Percentiles rank a stretch among this genome's conserved stretches.
Evolutionary conservation across 805 yeast genomes (phyloP).

Genomic region (Cyberlindnera maritima): DNA sequence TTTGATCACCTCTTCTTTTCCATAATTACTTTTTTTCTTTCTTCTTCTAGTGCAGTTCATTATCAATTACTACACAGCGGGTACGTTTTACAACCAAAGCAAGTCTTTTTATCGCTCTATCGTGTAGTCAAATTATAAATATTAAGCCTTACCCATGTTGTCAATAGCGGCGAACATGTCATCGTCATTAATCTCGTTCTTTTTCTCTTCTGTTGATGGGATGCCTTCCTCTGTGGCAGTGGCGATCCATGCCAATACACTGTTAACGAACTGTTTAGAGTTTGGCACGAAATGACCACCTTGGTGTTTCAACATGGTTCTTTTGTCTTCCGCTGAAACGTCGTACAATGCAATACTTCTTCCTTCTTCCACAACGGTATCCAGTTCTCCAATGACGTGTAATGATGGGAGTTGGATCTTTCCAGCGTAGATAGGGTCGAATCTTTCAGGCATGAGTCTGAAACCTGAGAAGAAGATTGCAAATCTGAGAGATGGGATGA

Average conservation of each 20-base stretch:
- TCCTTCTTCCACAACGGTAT: conserved; percentile 78
- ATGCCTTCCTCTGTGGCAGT: conserved; percentile 3
- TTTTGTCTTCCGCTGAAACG: conserved; percentile 38
- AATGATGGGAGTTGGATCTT: conserved; percentile 40
- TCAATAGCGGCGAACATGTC: conserved; percentile 39
- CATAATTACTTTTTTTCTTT: too few relatives aligned
- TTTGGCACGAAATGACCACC: conserved; percentile 98
- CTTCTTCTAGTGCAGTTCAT: too few relatives aligned
- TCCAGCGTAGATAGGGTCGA: conserved; percentile 19
- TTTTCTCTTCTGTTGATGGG: background rate
- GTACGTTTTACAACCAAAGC: too few relatives aligned
- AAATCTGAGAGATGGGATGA: conserved; percentile 47
- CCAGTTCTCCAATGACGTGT: conserved; percentile 84
- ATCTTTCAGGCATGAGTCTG: conserved; percentile 29
- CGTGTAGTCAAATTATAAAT: background rate
- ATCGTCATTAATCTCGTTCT: conserved; percentile 27
- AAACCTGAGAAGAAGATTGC: conserved; percentile 63
- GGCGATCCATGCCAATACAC: conserved; percentile 34
- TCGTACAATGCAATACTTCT: conserved; percentile 59
- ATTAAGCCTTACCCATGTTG: conserved; percentile 34
- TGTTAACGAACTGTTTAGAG: conserved; percentile 45
- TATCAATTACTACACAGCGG: too few relatives aligned
- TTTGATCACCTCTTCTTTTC: background rate
- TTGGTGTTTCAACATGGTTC: conserved; percentile 69
- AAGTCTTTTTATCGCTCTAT: too few relatives aligned